A percentile compares a stretch with the other conserved stretches of the same genome.
Evolutionary conservation across 1,284 basidiomycete species (phyloP).

Genomic region (Golubevia sp.): DNA sequence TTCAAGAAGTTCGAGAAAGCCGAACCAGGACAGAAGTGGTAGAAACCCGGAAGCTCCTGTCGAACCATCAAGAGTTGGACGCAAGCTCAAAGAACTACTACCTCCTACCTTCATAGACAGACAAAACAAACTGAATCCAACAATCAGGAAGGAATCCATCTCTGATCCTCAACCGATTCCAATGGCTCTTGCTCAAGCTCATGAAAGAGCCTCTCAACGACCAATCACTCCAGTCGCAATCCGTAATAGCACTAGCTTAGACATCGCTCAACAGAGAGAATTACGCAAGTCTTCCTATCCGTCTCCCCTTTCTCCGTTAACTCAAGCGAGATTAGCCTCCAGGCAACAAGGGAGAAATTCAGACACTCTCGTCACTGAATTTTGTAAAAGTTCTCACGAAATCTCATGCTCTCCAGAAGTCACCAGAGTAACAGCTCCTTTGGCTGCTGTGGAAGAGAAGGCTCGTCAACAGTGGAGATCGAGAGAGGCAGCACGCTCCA

Average conservation of each 20-base stretch:
- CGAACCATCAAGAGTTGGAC: not conserved
- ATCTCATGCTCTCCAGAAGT: not conserved
- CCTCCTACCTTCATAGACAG: not conserved
- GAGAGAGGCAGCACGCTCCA: not conserved
- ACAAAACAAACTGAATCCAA: not conserved
- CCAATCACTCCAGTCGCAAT: not conserved
- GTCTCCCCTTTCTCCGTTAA: not conserved
- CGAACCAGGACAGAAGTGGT: not conserved
- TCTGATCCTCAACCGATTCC: not conserved
- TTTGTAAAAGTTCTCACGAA: not conserved
- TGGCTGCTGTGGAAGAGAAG: not conserved
- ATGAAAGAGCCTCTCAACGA: not conserved
- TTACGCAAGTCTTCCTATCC: not conserved
- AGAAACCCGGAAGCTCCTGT: not conserved
- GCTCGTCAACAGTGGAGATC: not conserved
- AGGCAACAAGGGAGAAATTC: not conserved
- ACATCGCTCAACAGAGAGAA: not conserved
- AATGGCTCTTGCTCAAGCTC: not conserved
- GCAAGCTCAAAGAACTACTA: not conserved
- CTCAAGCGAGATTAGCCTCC: not conserved
- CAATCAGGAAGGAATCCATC: not conserved
- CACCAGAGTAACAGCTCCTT: not conserved
- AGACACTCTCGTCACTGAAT: not conserved
- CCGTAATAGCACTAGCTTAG: not conserved
- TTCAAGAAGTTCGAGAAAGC: not conserved